Conservation (phyloP, 306 rosid species). For the Crotalaria pallida region DNA sequence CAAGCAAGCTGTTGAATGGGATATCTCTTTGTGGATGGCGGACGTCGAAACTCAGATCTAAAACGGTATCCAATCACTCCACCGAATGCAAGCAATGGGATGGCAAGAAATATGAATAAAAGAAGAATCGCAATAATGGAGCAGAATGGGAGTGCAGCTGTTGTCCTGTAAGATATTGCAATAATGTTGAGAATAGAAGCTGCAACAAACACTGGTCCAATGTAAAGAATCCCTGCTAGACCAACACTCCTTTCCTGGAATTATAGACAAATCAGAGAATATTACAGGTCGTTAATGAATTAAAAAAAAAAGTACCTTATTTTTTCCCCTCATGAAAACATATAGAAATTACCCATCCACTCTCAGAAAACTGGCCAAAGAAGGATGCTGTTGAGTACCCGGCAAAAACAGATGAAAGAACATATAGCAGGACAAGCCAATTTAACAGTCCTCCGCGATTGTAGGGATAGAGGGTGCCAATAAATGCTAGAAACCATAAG, state of each 20-base stretch:
- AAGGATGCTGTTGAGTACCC: slow-evolving; percentile 81
- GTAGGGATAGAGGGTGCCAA: slow-evolving; percentile 71
- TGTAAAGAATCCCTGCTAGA: slow-evolving; percentile 63
- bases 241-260: slow-evolving; percentile 65
- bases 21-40: slow-evolving; percentile 50
- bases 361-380: slow-evolving; percentile 53
- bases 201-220: slow-evolving; percentile 61
- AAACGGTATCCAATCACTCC: slow-evolving; percentile 59
- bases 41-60: slow-evolving; percentile 57
- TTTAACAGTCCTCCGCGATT: slow-evolving; percentile 69
- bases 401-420: slow-evolving; percentile 58
- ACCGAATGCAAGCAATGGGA: slow-evolving; percentile 86
- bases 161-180: slow-evolving; percentile 59
- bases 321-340: slow-evolving; percentile 2
- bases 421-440: slow-evolving; percentile 46
- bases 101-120: slow-evolving; percentile 41
- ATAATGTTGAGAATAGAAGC: slow-evolving; percentile 56
- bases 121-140: slow-evolving; percentile 56
- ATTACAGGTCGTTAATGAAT: neutral
- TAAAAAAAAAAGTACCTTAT: neutral
- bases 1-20: slow-evolving; percentile 58
- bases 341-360: slow-evolving; percentile 64
- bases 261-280: slow-evolving; percentile 16
- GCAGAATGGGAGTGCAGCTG: slow-evolving; percentile 70
- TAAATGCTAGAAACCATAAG: slow-evolving; percentile 57